Evolutionary conservation across 2,329 filamentous ascomycete genomes (phyloP), one percentile per base, ranked within the genome.

Genomic region (Fusarium humuli): DNA sequence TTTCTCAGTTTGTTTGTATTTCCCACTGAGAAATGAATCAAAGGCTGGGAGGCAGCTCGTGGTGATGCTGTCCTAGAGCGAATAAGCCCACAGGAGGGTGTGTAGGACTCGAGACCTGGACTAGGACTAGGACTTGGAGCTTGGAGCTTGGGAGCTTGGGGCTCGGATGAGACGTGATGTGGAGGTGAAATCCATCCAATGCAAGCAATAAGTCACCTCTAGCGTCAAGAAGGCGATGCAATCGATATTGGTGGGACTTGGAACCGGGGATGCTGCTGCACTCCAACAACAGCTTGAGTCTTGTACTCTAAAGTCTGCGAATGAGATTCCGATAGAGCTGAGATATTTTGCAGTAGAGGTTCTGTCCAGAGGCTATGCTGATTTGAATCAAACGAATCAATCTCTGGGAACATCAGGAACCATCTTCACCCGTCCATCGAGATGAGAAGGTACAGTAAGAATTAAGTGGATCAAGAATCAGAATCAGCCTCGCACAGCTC

Each of bases 51-150:
- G 75, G 75, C 74, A 77, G 72, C 75, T 76, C 60, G 67, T 61
- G 57, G 62, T 58, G 53, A 69, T 61, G 55, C 34, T 57, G 58
- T 75, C 70, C 72, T 73, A 76, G 71, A 64, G 69, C 74, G 75
- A 77, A 72, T 73, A 70, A 71, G 47, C 34, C 34, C 34, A 65
- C 71, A 65, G 61, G 66, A 73, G 61, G 62, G 66, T 77, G 73
- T 77, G 73, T 77, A 77, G 75, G 75, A 77, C 75, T 77, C 67
- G 64, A 64, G 71, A 57, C 68, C 75, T 76, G 60, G 57, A 18
- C 60, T 63, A 76, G 75, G 75, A 76, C 75, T 76, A 54, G 54
- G 61, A 63, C 58, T 63, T 72, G 74, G 57, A 42, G 44, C 54
- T 59, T 23, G 49, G 60, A 62, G 40, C 66, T 73, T 73, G 73